These are phyloP conservation scores for Hypocrella siamensis DNA, from an alignment of 2,329 filamentous ascomycete species.

Conservation along the genomic window DNA sequence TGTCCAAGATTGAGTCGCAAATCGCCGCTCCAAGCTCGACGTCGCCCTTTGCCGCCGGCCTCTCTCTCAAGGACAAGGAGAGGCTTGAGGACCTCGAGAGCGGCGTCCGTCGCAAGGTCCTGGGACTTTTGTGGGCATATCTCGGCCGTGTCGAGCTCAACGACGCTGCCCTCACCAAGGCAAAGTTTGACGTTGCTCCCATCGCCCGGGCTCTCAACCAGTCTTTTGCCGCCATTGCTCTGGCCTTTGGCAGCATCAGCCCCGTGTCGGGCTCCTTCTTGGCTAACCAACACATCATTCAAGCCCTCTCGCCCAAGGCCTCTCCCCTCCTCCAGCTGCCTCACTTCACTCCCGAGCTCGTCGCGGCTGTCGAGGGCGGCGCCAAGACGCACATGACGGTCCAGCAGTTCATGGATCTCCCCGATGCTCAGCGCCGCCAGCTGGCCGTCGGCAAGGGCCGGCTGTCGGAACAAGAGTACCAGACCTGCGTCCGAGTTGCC, in stretches of 20 bases:
- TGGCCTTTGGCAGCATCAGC: constrained; percentile 71
- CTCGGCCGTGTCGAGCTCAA: constrained; percentile 76
- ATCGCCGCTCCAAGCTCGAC: constrained; percentile 48
- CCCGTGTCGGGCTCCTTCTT: constrained; percentile 73
- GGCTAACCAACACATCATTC: constrained; percentile 73
- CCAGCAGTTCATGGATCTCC: constrained; percentile 76
- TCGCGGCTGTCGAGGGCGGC: constrained; percentile 55
- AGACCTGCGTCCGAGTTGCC: constrained; percentile 58
- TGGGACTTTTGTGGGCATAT: constrained; percentile 90
- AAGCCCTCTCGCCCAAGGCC: constrained; percentile 68
- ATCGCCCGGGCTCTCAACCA: constrained; percentile 75
- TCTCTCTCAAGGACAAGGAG: constrained; percentile 59
- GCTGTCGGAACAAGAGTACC: constrained; percentile 62
- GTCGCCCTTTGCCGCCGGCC: constrained; percentile 33
- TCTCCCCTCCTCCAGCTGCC: constrained; percentile 89
- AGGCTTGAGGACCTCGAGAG: constrained; percentile 70
- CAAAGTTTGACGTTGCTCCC: constrained; percentile 81
- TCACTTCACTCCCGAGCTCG: constrained; percentile 56
- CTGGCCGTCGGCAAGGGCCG: constrained; percentile 56
- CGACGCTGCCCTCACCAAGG: constrained; percentile 59
- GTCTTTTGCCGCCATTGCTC: constrained; percentile 71
- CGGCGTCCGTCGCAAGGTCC: constrained; percentile 65
- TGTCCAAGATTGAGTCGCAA: constrained; percentile 71
- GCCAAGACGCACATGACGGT: constrained; percentile 62
- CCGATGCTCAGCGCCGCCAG: constrained; percentile 56